Percentiles rank a stretch among this genome's conserved stretches.
Evolutionary conservation across 2,329 filamentous ascomycete genomes (phyloP).

Genomic region (Pyrenophora teres): DNA sequence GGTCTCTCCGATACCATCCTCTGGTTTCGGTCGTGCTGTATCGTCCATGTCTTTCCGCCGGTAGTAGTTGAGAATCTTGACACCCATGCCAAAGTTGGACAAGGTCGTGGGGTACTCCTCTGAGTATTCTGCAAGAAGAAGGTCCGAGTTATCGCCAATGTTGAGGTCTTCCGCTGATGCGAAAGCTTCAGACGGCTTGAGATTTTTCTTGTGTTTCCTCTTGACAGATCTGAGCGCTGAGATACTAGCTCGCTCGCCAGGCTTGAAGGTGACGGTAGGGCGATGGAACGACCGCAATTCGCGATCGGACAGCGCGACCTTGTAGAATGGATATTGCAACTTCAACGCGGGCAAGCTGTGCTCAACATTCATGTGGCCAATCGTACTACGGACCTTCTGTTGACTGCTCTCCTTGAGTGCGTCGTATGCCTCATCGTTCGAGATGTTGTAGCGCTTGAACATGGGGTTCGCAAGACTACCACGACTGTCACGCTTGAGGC

Average conservation of each 20-base stretch:
- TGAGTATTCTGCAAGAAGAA: slow-evolving; percentile 90
- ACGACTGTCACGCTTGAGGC: slow-evolving; percentile 69
- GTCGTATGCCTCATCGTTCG: slow-evolving; percentile 95
- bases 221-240: slow-evolving; percentile 72
- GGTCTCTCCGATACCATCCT: slow-evolving; percentile 76
- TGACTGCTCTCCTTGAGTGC: slow-evolving; percentile 95
- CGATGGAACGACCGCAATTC: slow-evolving; percentile 84
- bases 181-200: slow-evolving; percentile 78
- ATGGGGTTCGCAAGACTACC: slow-evolving; percentile 74
- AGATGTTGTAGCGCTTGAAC: slow-evolving; percentile 86
- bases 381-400: slow-evolving; percentile 89
- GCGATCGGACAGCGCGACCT: slow-evolving; percentile 74
- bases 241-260: slow-evolving; percentile 72
- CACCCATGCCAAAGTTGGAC: slow-evolving; percentile 98
- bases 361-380: slow-evolving; percentile 90
- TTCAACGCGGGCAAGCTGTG: slow-evolving; percentile 91
- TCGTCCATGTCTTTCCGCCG: slow-evolving; percentile 80
- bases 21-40: slow-evolving; percentile 73
- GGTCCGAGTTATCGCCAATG: slow-evolving; percentile 84
- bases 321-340: slow-evolving; percentile 95
- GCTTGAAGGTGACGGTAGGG: slow-evolving; percentile 73
- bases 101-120: slow-evolving; percentile 90
- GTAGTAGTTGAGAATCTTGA: slow-evolving; percentile 95
- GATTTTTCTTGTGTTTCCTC: slow-evolving; percentile 78
- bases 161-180: slow-evolving; percentile 80